A percentile compares a stretch with the other conserved stretches of the same genome.
phyloP scores from a whole-genome alignment of 768 basidiomycete species.

The Boletus bicolor region DNA sequence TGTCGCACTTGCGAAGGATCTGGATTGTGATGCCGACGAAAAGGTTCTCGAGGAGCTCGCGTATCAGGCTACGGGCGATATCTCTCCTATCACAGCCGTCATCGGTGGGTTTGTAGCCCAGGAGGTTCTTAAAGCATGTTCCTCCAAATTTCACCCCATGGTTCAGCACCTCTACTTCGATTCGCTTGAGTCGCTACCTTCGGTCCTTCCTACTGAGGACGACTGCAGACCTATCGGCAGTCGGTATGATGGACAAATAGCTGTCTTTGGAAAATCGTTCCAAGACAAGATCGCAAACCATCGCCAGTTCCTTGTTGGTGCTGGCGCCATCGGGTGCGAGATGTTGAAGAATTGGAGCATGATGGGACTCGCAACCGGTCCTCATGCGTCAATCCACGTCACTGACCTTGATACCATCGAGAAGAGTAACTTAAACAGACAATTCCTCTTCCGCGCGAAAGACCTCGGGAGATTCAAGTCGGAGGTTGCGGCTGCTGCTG shows the following conservation, averaged over 20 bases:
- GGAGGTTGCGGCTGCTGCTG: conserved; percentile 88
- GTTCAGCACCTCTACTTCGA: conserved; percentile 96
- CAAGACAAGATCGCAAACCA: conserved; percentile 88
- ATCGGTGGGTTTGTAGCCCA: conserved; percentile 98
- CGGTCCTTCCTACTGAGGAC: conserved; percentile 66
- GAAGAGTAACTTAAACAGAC: conserved; percentile 97
- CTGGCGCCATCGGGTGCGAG: conserved; percentile 99
- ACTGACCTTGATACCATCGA: conserved; percentile 99
- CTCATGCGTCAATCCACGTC: conserved; percentile 80
- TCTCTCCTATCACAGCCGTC: conserved; percentile 89
- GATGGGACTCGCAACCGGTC: conserved; percentile 89
- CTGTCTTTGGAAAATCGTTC: conserved; percentile 91
- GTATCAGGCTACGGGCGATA: conserved; percentile 87
- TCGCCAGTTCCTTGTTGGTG: conserved; percentile 94
- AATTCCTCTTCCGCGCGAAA: conserved; percentile 96
- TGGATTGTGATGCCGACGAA: conserved; percentile 75
- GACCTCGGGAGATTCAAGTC: conserved; percentile 97
- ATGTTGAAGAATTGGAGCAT: conserved; percentile 99
- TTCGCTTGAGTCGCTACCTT: conserved; percentile 91
- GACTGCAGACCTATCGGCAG: conserved; percentile 80
- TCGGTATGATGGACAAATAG: conserved; percentile 92
- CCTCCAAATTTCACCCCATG: conserved; percentile 97
- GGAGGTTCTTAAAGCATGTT: conserved; percentile 94
- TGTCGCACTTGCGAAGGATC: conserved; percentile 73
- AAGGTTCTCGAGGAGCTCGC: conserved; percentile 80